Conservation (phyloP, 805 yeast species). For the Candida glaebosa region DNA sequence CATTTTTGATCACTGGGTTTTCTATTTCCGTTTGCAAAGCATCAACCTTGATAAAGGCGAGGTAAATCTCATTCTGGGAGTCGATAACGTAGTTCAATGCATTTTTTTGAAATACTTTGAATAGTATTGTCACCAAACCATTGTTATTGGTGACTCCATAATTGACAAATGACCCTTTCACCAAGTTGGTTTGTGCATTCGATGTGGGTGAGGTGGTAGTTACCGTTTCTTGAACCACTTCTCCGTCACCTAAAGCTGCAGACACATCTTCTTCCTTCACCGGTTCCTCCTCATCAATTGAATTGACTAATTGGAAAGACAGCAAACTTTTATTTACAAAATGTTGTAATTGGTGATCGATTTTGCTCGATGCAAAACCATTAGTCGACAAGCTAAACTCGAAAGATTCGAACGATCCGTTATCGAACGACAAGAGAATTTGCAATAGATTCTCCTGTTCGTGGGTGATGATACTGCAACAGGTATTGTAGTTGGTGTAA, state of each 20-base stretch:
- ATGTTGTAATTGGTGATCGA: constrained; percentile 10
- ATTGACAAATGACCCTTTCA: constrained; percentile 26
- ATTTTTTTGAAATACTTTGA: constrained; percentile 24
- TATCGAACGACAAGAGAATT: constrained; percentile 15
- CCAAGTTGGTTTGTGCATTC: constrained; percentile 7
- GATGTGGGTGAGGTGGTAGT: not conserved
- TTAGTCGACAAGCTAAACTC: constrained; percentile 5
- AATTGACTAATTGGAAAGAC: constrained; percentile 19
- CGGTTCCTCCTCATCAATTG: constrained; percentile 12
- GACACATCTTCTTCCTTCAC: constrained; percentile 9
- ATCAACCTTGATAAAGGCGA: constrained; percentile 22
- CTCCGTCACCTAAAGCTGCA: constrained; percentile 5
- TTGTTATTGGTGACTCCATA: constrained; percentile 18
- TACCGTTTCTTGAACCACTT: constrained; percentile 2
- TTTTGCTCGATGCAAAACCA: not conserved
- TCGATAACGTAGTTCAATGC: constrained; percentile 23
- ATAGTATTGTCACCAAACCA: constrained; percentile 21
- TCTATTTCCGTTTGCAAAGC: constrained; percentile 2
- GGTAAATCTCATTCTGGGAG: constrained; percentile 20
- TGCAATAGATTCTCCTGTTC: constrained; percentile 4
- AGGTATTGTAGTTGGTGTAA: constrained; percentile 5
- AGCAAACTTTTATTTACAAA: constrained; percentile 19
- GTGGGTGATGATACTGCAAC: constrained; percentile 9
- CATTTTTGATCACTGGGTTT: constrained; percentile 3
- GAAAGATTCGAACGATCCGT: constrained; percentile 17